Evolutionary conservation across 768 basidiomycete species (phyloP).

Genomic region (Agrocybe pediades): DNA sequence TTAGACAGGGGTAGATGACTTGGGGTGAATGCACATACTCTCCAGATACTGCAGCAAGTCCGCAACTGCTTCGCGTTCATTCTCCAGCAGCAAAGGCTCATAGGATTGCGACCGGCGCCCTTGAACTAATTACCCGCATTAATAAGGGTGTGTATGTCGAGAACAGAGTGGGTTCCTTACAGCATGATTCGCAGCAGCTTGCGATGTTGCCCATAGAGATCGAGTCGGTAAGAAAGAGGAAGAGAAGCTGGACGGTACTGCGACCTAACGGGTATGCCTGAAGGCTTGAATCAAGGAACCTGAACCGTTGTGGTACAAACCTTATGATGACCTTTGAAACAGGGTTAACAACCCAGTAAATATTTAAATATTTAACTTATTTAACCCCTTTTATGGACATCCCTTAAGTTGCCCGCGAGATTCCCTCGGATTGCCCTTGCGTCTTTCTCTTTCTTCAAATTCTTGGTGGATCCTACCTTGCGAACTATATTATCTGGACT

Average conservation of each 20-base stretch:
- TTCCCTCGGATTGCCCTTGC: too few relatives aligned
- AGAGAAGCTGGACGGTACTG: constrained; percentile 8
- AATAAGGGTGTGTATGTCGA: constrained; percentile 20
- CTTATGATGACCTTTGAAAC: not conserved
- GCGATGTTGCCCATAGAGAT: constrained; percentile 67
- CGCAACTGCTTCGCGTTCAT: constrained; percentile 97
- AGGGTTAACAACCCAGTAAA: not conserved
- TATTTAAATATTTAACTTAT: too few relatives aligned
- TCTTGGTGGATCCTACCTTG: too few relatives aligned
- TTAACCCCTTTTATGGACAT: too few relatives aligned
- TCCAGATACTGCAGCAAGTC: constrained; percentile 97
- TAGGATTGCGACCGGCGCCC: constrained; percentile 86
- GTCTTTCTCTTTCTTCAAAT: too few relatives aligned
- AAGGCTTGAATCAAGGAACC: not conserved
- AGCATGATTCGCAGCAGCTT: constrained; percentile 86
- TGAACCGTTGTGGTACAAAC: not conserved
- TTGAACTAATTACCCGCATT: constrained; percentile 49
- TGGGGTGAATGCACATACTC: constrained; percentile 50
- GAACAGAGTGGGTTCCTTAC: constrained; percentile 47
- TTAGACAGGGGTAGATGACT: constrained; percentile 1
- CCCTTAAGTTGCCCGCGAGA: too few relatives aligned
- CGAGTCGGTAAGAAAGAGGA: constrained; percentile 7
- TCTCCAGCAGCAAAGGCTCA: constrained; percentile 85
- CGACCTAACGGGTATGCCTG: constrained; percentile 1
- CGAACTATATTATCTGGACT: too few relatives aligned